Base-by-base conservation (phyloP, 176 grass and related monocot genomes). In the Carex littledalei region DNA sequence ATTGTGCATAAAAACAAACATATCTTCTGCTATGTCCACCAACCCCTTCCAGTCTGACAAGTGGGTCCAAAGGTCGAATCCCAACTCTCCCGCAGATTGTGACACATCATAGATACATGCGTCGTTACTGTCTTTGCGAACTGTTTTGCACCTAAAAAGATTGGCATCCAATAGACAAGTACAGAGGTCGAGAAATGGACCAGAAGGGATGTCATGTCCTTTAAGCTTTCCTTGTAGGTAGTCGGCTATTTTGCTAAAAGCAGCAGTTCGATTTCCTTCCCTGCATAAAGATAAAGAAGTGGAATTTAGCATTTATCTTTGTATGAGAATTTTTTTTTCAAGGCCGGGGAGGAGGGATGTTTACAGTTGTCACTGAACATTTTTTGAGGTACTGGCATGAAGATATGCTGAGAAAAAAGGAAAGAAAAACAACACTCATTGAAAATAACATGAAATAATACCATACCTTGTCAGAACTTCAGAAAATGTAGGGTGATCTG, bases 101-200 rank as follows among this genome's bases (percentile, higher is more conserved):
- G 66, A 60, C 85, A 92, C 79, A 75, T 94, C 87, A 80, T 94
- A 94, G 20, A 95, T 77, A 74, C 84, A 59, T n/a, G 52, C 78
- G 31, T 10, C 65, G 21, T 85, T 87, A 68, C 75, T 67, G 2
- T 75, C 66, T 84, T 90, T 64, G 41, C 84, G 76, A 55, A 26
- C 56, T 24, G 87, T 64, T 64, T 64, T 88, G 58, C 86, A 68
- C 72, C 94, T 89, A 61, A 98, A 98, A 88, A 86, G n/a, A 86
- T 86, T 89, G 47, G 94, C 91, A 85, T 90, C 81, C 5, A 94
- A 81, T 82, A 98, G 88, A 84, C 92, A 94, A 85, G 18, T 58
- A 66, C 87, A 90, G 21, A 98, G 85, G 80, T 98, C 95, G 43
- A 87, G 87, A 90, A 98, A 98, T 68, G 91, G 87, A 62, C 91